phyloP scores from a whole-genome alignment of 768 basidiomycete species.

The Udeniomyces megalosporus region DNA sequence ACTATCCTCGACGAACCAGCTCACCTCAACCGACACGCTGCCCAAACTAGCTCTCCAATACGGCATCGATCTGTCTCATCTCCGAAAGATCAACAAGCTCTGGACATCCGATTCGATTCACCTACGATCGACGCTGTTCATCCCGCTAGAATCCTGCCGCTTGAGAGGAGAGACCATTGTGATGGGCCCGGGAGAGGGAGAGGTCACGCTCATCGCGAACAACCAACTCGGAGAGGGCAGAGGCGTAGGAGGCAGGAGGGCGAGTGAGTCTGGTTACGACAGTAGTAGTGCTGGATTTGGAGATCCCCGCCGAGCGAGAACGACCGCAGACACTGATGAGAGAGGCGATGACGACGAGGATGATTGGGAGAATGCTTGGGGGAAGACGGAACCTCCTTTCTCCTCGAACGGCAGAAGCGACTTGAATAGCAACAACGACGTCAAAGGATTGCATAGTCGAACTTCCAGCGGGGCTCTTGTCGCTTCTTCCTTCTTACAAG shows the following conservation, averaged over 20 bases:
- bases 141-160: slow-evolving; percentile 41
- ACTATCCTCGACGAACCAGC: slow-evolving; percentile 28
- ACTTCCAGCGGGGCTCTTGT: not conserved
- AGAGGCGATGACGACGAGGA: too few relatives aligned
- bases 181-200: not conserved
- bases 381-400: too few relatives aligned
- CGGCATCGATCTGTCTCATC: slow-evolving; percentile 57
- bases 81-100: slow-evolving; percentile 76
- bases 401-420: not conserved
- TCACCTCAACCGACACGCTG: slow-evolving; percentile 58
- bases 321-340: too few relatives aligned
- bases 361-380: too few relatives aligned
- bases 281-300: not conserved
- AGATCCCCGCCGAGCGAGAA: too few relatives aligned
- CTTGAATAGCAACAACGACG: not conserved
- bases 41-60: slow-evolving; percentile 79
- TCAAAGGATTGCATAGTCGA: not conserved
- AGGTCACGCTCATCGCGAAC: not conserved
- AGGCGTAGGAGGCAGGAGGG: not conserved
- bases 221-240: not conserved
- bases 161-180: slow-evolving; percentile 2
- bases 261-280: not conserved
- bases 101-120: slow-evolving; percentile 90
- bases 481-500: not conserved
- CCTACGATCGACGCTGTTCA: slow-evolving; percentile 61